Conservation (phyloP, 2,329 filamentous ascomycete genomes). For the Daldinia eschscholtzii region DNA sequence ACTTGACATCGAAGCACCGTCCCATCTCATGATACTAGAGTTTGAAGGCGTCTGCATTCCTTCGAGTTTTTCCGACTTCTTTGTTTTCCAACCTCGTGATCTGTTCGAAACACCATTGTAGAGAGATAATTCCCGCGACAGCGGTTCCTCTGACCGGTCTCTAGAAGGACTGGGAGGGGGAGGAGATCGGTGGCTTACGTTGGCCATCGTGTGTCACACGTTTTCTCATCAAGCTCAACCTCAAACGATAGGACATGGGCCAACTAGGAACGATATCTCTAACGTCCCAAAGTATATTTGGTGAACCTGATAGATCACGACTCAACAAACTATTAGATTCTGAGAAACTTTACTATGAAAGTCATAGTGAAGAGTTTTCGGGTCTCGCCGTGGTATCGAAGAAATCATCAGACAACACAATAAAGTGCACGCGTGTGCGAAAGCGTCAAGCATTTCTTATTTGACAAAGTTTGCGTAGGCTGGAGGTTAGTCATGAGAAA, state of each 20-base stretch:
- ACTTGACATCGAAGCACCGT: constrained; percentile 61
- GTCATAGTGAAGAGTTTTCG: constrained; percentile 17
- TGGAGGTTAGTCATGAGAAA: constrained; percentile 14
- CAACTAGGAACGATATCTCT: background rate
- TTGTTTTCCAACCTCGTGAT: constrained; percentile 55
- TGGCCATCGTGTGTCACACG: constrained; percentile 19
- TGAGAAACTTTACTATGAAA: background rate
- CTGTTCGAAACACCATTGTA: constrained; percentile 54
- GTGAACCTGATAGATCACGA: constrained; percentile 11
- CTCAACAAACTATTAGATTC: constrained; percentile 19
- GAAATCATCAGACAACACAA: constrained; percentile 9
- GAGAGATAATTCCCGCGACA: constrained; percentile 43
- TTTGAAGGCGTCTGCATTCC: constrained; percentile 48
- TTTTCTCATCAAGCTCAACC: constrained; percentile 8
- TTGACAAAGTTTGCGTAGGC: constrained; percentile 15
- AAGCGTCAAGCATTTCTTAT: constrained; percentile 20
- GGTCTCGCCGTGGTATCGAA: constrained; percentile 13
- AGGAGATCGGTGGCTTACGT: constrained; percentile 11
- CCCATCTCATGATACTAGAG: constrained; percentile 62
- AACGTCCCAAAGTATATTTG: background rate
- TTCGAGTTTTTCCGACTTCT: constrained; percentile 51
- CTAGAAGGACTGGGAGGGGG: background rate
- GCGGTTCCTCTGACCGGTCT: constrained; percentile 34
- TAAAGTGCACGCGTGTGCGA: constrained; percentile 3
- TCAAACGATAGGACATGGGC: background rate